Conservation (phyloP, 192 early-diverging fungal genomes). For the Entomortierella parvispora region DNA sequence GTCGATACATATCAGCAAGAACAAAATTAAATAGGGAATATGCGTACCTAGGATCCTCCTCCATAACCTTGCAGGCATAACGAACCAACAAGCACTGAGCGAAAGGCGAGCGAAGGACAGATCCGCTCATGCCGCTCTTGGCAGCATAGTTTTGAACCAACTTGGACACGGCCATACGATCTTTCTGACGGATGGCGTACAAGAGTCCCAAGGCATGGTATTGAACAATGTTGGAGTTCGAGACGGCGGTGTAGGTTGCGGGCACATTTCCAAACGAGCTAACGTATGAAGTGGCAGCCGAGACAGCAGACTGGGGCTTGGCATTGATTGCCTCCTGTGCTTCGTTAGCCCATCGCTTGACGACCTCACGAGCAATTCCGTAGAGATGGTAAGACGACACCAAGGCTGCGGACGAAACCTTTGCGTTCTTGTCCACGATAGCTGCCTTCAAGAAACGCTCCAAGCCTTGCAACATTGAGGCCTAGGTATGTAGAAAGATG, state of each 20-base stretch:
- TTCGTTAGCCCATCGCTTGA: slow-evolving; percentile 97
- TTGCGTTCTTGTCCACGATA: slow-evolving; percentile 94
- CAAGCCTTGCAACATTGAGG: slow-evolving; percentile 94
- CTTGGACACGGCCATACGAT: slow-evolving; percentile 98
- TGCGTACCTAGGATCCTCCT: slow-evolving; percentile 74
- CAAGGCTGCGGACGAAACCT: slow-evolving; percentile 89
- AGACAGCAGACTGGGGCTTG: slow-evolving; percentile 70
- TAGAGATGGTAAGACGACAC: slow-evolving; percentile 93
- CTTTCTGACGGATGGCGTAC: slow-evolving; percentile 95
- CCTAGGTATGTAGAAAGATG: slow-evolving; percentile 52
- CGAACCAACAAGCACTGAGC: slow-evolving; percentile 94
- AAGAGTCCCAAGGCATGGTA: slow-evolving; percentile 98
- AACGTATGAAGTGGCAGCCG: slow-evolving; percentile 61
- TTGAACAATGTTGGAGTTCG: slow-evolving; percentile 89
- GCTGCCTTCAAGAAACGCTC: slow-evolving; percentile 97
- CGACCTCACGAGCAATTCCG: slow-evolving; percentile 85
- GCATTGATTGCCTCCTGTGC: slow-evolving; percentile 93
- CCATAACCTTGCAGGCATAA: slow-evolving; percentile 90
- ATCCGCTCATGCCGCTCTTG: slow-evolving; percentile 57
- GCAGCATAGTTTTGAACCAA: slow-evolving; percentile 89
- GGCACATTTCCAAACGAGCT: slow-evolving; percentile 58
- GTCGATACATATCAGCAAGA: no score
- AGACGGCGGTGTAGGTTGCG: slow-evolving; percentile 55
- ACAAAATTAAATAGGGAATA: not conserved
- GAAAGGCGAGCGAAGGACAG: slow-evolving; percentile 79